Percentiles rank a stretch among this genome's conserved stretches.
These are phyloP conservation scores for Thraustochytrium sp. DNA, from an alignment of 352 stramenopile species.

Conservation along the genomic window DNA sequence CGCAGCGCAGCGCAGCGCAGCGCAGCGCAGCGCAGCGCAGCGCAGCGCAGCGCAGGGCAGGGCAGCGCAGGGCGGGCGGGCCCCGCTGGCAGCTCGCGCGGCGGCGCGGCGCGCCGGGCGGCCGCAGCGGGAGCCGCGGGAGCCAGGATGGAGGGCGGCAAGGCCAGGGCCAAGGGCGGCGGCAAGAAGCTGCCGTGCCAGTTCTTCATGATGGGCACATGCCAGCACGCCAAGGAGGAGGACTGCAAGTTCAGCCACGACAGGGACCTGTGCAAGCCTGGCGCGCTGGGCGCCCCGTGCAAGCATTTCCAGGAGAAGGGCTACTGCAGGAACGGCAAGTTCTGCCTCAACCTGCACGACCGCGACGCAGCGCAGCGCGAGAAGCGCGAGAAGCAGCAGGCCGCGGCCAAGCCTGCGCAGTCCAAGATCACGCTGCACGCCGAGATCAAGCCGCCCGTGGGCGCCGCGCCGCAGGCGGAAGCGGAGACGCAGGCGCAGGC, in stretches of 20 bases:
- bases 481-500: background rate
- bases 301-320: constrained; percentile 3
- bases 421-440: background rate
- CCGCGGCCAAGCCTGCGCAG: background rate
- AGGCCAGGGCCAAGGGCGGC: background rate
- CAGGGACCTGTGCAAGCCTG: background rate
- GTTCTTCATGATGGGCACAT: constrained; percentile 22
- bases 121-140: too few relatives aligned
- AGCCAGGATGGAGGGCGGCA: background rate
- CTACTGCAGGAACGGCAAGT: background rate
- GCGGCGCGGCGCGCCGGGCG: too few relatives aligned
- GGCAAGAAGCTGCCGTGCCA: constrained; percentile 19
- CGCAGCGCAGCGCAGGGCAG: background rate
- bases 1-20: too few relatives aligned
- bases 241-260: constrained; percentile 36
- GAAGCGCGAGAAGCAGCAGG: background rate
- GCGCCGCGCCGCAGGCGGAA: background rate
- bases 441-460: background rate
- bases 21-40: too few relatives aligned
- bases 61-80: background rate
- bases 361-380: background rate
- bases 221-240: constrained; percentile 4
- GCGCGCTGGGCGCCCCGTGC: constrained; percentile 5
- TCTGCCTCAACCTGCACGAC: constrained; percentile 23
- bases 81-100: too few relatives aligned